phyloP scores from a whole-genome alignment of 2,329 filamentous ascomycete species.

The Pseudogymnoascus sp. region DNA sequence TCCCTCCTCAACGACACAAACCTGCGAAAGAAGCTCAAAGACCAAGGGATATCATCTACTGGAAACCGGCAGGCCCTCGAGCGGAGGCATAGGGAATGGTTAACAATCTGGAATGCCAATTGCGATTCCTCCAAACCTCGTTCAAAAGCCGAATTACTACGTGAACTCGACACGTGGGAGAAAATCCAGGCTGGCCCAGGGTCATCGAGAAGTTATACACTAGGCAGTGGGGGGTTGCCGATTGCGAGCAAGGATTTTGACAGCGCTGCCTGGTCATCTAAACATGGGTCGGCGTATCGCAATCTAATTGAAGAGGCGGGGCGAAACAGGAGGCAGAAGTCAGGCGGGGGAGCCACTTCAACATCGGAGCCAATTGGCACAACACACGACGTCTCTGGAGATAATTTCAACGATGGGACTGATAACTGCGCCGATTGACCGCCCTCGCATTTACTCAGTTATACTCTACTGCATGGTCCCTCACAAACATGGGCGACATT shows the following conservation, averaged over 20 bases:
- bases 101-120: slow-evolving; percentile 94
- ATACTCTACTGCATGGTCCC: neutral
- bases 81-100: slow-evolving; percentile 81
- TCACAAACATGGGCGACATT: neutral
- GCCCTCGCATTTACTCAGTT: neutral
- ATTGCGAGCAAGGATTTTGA: slow-evolving; percentile 90
- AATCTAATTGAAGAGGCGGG: slow-evolving; percentile 71
- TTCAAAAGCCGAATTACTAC: slow-evolving; percentile 60
- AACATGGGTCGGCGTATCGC: slow-evolving; percentile 68
- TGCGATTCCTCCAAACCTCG: slow-evolving; percentile 75
- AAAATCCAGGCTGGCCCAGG: slow-evolving; percentile 63
- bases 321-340: slow-evolving; percentile 33
- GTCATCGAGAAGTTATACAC: slow-evolving; percentile 32
- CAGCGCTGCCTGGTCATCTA: slow-evolving; percentile 62
- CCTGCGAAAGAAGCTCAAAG: slow-evolving; percentile 71
- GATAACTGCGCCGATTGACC: neutral
- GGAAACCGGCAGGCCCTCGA: slow-evolving; percentile 66
- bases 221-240: slow-evolving; percentile 30
- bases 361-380: neutral
- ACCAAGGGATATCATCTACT: slow-evolving; percentile 66
- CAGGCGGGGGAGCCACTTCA: slow-evolving; percentile 19
- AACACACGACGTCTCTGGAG: neutral
- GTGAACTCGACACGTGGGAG: slow-evolving; percentile 82
- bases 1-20: slow-evolving; percentile 72
- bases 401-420: neutral